Conservation (phyloP, 139 green algal genomes). For the Micractinium conductrix region DNA sequence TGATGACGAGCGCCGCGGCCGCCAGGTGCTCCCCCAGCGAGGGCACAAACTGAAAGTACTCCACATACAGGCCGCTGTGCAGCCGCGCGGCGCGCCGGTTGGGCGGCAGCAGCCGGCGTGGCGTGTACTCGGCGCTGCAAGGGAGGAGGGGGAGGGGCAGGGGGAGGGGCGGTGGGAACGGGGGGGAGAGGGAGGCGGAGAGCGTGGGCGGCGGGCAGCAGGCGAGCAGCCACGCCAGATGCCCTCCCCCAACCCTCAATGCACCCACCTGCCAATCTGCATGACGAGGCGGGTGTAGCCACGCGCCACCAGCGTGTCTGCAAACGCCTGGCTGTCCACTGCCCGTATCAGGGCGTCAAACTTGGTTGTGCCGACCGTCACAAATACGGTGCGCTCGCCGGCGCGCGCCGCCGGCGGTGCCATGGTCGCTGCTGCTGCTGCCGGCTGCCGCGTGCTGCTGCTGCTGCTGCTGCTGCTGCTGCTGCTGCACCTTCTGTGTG, state of each 20-base stretch:
- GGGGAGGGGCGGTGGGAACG: too few relatives aligned
- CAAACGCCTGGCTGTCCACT: conserved; percentile 62
- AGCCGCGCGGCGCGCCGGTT: conserved; percentile 33
- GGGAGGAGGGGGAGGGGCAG: too few relatives aligned
- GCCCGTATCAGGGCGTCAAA: conserved; percentile 80
- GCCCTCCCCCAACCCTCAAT: too few relatives aligned
- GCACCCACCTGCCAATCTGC: conserved; percentile 56
- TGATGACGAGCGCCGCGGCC: conserved; percentile 77
- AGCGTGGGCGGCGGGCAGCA: neutral
- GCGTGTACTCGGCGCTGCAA: conserved; percentile 51
- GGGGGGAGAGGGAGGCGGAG: neutral
- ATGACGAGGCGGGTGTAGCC: conserved; percentile 78
- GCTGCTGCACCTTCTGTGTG: neutral
- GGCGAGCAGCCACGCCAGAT: neutral
- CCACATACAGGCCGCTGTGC: conserved; percentile 55
- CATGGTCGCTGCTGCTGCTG: neutral
- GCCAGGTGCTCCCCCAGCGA: conserved; percentile 63
- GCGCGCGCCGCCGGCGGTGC: neutral
- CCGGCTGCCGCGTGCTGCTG: neutral
- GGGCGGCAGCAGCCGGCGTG: conserved; percentile 49
- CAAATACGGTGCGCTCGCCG: conserved; percentile 57
- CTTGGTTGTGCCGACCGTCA: conserved; percentile 88
- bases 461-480: neutral
- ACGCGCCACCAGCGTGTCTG: conserved; percentile 39
- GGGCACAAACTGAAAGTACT: conserved; percentile 78